These are phyloP conservation scores for Suhomyces xylopsoci DNA, from an alignment of 805 yeast genomes.

Conservation along the genomic window DNA sequence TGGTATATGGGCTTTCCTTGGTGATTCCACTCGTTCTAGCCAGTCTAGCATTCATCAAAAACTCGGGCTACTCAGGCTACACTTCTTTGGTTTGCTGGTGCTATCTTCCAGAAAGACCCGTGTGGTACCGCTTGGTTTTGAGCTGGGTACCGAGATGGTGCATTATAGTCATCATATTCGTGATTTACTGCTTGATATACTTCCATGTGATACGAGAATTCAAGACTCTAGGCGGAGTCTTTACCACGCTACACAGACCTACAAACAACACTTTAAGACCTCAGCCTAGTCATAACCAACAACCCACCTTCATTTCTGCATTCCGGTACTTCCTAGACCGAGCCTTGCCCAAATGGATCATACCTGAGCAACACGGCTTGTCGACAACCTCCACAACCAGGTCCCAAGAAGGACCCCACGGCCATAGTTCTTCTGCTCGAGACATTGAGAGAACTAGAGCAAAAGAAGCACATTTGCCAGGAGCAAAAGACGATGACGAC, in stretches of 20 bases:
- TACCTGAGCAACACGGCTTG: constrained; percentile 21
- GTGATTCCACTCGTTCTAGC: constrained; percentile 67
- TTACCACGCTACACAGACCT: constrained; percentile 28
- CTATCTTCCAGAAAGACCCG: constrained; percentile 67
- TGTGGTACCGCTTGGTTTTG: constrained; percentile 69
- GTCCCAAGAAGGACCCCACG: neutral
- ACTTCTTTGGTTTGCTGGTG: constrained; percentile 70
- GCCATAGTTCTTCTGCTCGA: neutral
- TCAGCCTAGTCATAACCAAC: constrained; percentile 11
- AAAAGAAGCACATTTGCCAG: neutral
- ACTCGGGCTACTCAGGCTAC: constrained; percentile 47
- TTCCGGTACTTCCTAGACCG: constrained; percentile 27
- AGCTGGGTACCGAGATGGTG: constrained; percentile 82
- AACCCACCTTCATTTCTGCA: constrained; percentile 35
- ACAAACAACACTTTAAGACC: constrained; percentile 10
- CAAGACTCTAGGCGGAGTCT: constrained; percentile 49
- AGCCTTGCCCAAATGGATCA: constrained; percentile 24
- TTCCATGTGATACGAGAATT: constrained; percentile 66
- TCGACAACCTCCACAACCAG: neutral
- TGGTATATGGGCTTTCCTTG: constrained; percentile 57
- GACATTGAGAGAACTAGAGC: neutral
- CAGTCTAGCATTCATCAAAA: constrained; percentile 60
- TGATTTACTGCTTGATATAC: constrained; percentile 69
- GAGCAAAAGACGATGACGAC: constrained; percentile 20
- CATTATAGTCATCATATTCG: constrained; percentile 58